A percentile compares a stretch with the other conserved stretches of the same genome.
Evolutionary conservation across 495 filamentous ascomycete genomes (phyloP).

Genomic region (Penicillium maclennaniae): DNA sequence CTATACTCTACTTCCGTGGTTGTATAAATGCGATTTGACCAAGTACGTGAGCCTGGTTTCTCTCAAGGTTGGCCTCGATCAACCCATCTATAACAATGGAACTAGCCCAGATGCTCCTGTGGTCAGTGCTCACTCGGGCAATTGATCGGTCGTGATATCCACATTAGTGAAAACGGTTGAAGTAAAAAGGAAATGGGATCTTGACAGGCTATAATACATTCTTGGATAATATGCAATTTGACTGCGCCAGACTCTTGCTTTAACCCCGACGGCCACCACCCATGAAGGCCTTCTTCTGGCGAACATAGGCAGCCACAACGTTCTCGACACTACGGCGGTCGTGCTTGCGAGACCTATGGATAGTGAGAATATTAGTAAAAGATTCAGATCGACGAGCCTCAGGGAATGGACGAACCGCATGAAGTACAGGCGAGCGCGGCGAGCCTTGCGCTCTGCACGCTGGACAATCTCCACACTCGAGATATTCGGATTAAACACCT

Average conservation of each 20-base stretch:
- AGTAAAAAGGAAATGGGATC: slow-evolving; percentile 20
- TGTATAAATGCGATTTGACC: no score
- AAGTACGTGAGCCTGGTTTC: no score
- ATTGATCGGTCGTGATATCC: background rate
- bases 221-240: slow-evolving; percentile 29
- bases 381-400: slow-evolving; percentile 13
- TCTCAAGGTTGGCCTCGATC: no score
- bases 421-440: slow-evolving; percentile 86
- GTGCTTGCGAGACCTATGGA: slow-evolving; percentile 56
- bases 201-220: slow-evolving; percentile 40
- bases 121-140: background rate
- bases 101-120: no score
- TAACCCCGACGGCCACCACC: slow-evolving; percentile 29
- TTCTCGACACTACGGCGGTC: slow-evolving; percentile 68
- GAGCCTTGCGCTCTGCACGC: slow-evolving; percentile 73
- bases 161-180: background rate
- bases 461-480: slow-evolving; percentile 92
- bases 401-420: slow-evolving; percentile 62
- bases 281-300: slow-evolving; percentile 51
- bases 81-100: no score
- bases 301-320: slow-evolving; percentile 64
- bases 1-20: no score
- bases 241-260: slow-evolving; percentile 7
- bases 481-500: slow-evolving; percentile 85
- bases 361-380: slow-evolving; percentile 4